Evolutionary conservation across 148 eudicot species (phyloP).

Genomic region (Cornus florida): DNA sequence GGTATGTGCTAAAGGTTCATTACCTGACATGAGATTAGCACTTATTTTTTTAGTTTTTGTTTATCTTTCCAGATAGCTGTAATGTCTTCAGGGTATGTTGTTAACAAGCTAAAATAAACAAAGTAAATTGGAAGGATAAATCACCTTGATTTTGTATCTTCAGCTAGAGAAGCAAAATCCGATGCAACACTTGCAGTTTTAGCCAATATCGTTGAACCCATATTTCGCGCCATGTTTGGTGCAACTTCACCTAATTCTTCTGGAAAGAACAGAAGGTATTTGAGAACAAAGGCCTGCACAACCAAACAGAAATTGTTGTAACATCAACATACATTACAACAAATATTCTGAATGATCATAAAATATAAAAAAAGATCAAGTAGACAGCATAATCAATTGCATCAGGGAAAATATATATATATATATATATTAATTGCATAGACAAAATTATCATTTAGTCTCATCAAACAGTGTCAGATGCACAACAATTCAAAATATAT

Average conservation of each 20-base stretch:
- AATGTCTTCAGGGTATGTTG: background rate
- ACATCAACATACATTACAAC: background rate
- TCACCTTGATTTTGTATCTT: slow-evolving; percentile 71
- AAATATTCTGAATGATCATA: background rate
- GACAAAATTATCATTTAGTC: no score
- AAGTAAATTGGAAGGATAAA: background rate
- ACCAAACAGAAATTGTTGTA: slow-evolving; percentile 3
- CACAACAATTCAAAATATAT: no score
- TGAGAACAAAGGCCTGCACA: slow-evolving; percentile 90
- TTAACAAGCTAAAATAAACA: background rate
- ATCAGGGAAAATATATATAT: background rate
- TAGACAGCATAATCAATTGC: background rate
- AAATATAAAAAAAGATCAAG: slow-evolving; percentile 6
- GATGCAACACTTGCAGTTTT: slow-evolving; percentile 37
- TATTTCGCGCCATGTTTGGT: slow-evolving; percentile 28
- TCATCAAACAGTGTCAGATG: no score
- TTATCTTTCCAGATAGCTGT: background rate
- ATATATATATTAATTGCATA: background rate
- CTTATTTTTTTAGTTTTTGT: background rate
- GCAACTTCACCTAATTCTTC: slow-evolving; percentile 42
- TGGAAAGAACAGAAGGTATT: slow-evolving; percentile 60
- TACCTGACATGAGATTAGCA: background rate
- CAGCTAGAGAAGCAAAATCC: slow-evolving; percentile 66
- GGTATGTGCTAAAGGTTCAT: background rate
- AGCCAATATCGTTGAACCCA: slow-evolving; percentile 27